Conservation (phyloP, 176 grass and related monocot genomes). For the Calamus simplicifolius region DNA sequence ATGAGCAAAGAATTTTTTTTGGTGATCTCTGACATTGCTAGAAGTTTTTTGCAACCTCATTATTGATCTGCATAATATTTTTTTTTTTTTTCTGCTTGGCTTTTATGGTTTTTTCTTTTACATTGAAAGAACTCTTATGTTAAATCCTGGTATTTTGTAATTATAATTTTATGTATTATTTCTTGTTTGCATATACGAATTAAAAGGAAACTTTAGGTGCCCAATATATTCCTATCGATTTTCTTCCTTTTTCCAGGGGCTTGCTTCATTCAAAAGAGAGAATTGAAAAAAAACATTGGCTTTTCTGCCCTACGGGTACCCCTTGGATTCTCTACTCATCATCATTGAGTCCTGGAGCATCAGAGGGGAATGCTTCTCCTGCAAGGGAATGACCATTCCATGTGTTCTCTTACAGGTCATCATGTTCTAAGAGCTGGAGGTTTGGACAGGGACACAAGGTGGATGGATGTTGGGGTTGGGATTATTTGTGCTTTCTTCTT, state of each 20-base stretch:
- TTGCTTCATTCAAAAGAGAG: conserved; percentile 2
- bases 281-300: conserved; percentile 79
- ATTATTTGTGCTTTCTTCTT: conserved; percentile 89
- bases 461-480: conserved; percentile 55
- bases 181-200: too few relatives aligned
- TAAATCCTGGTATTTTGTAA: too few relatives aligned
- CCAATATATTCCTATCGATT: conserved; percentile 41
- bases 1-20: too few relatives aligned
- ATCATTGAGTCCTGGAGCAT: conserved; percentile 70
- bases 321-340: conserved; percentile 74
- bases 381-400: neutral
- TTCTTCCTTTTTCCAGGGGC: conserved; percentile 81
- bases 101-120: too few relatives aligned
- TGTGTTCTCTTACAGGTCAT: conserved; percentile 41
- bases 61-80: too few relatives aligned
- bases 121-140: too few relatives aligned
- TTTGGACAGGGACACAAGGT: conserved; percentile 53
- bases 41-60: too few relatives aligned
- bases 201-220: too few relatives aligned
- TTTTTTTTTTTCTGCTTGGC: too few relatives aligned
- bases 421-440: conserved; percentile 69
- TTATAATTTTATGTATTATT: too few relatives aligned
- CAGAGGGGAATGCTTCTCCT: conserved; percentile 43
- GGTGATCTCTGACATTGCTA: too few relatives aligned
- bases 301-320: conserved; percentile 84